These are phyloP conservation scores for Populus deltoides DNA, from an alignment of 345 rosid genomes.

Conservation along the genomic window DNA sequence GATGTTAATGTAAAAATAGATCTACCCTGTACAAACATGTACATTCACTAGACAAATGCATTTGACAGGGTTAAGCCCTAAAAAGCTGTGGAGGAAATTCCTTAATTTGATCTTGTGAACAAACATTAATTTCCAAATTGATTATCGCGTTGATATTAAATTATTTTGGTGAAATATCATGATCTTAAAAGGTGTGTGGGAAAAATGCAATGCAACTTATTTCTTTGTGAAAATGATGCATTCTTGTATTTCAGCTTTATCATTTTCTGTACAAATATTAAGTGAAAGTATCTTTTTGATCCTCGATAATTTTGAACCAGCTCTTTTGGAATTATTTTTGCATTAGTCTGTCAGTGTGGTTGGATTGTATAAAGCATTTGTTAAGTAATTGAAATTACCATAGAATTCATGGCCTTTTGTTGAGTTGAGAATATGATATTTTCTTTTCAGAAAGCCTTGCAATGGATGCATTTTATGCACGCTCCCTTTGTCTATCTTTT, in stretches of 20 bases:
- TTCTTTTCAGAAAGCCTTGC: background rate
- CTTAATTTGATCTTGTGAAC: background rate
- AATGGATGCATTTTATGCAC: background rate
- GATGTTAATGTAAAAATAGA: background rate
- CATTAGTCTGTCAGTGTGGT: background rate
- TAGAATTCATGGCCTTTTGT: background rate
- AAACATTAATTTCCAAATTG: background rate
- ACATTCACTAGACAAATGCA: background rate
- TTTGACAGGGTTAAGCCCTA: background rate
- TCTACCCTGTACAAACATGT: background rate
- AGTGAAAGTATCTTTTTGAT: background rate
- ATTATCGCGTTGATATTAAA: background rate
- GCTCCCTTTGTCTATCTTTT: background rate
- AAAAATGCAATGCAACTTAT: background rate
- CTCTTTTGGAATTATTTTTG: background rate
- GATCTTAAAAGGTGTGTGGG: background rate
- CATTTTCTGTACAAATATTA: background rate
- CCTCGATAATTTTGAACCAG: background rate
- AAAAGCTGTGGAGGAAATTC: background rate
- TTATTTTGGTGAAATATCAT: background rate
- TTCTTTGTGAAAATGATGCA: background rate
- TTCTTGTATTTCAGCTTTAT: background rate
- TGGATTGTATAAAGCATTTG: background rate
- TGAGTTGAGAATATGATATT: slow-evolving; percentile 6
- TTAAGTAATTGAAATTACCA: background rate